Evolutionary conservation across 2,329 filamentous ascomycete species (phyloP), one percentile per base, ranked within the genome.

Genomic region (Nannizzia gypsea): DNA sequence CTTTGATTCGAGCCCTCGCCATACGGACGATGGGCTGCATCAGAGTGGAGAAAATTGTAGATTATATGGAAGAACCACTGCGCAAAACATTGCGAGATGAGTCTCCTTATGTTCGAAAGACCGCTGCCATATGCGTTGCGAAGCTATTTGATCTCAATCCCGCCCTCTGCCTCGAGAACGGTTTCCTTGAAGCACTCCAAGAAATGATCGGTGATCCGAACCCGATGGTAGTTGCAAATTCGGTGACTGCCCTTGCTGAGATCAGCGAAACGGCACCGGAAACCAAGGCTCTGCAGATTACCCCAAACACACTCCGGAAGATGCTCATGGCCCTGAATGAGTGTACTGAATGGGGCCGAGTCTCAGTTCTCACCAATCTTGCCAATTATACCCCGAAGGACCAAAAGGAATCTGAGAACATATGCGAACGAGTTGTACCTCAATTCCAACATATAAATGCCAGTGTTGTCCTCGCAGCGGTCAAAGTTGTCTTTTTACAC

Each of bases 21-120:
- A 95, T 99, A 73, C 84, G 93, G 68, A 99, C 93, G 36, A 99
- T 99, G 93, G 93, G 93, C 44, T 97, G 93, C 71, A 97, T 99
- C 68, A 81, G 93, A 60, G 93, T 99, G 60, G 93, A 97, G 67
- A 99, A 99, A 76, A 99, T 99, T 90, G 90, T 97, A 65, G 93
- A 99, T 72, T 99, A 99, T 74, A 97, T 99, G 92, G 93, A 97
- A 74, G 93, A 99, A 70, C 93, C 93, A 13, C 76, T 99, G 64
- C 84, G 93, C 67, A 99, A 99, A 78, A 99, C 93, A 11, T 79
- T 99, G 66, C 85, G 90, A 73, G 93, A 99, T 76, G 93, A 99
- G 75, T 97, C 92, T 56, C 93, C 93, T 0, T 99, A 99, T 73
- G 93, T 99, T 63, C 88, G 93, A 67, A 99, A 99, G 78, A 99